Evolutionary conservation across 2,329 filamentous ascomycete genomes (phyloP).

Genomic region (Pestalotiopsis sp.): DNA sequence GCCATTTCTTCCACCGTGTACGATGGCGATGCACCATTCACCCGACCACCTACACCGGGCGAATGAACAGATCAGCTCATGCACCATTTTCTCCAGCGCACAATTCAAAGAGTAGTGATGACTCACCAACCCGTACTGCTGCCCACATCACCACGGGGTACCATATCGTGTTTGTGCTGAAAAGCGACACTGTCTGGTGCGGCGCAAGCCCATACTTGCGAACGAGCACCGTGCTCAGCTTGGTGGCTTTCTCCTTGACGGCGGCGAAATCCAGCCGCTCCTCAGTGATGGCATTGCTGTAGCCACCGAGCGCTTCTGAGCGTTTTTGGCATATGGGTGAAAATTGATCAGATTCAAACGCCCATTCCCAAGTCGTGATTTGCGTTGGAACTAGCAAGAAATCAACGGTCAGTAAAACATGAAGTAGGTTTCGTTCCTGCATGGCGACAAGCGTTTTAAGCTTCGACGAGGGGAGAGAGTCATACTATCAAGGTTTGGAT

Average conservation of each 20-base stretch:
- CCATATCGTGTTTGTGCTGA: slow-evolving; percentile 64
- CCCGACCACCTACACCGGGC: slow-evolving; percentile 40
- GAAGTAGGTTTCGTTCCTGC: background rate
- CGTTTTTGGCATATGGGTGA: slow-evolving; percentile 27
- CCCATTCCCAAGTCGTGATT: slow-evolving; percentile 62
- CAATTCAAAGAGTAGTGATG: no score
- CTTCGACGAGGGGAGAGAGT: background rate
- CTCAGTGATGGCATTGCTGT: slow-evolving; percentile 57
- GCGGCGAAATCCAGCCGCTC: slow-evolving; percentile 56
- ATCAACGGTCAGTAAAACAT: background rate
- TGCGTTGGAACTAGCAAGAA: slow-evolving; percentile 51
- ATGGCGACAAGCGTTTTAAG: background rate
- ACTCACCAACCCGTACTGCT: slow-evolving; percentile 9
- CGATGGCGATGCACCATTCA: slow-evolving; percentile 59
- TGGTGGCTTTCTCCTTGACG: slow-evolving; percentile 54
- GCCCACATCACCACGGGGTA: slow-evolving; percentile 59
- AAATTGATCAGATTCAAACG: slow-evolving; percentile 58
- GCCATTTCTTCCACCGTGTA: slow-evolving; percentile 65
- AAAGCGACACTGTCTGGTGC: slow-evolving; percentile 58
- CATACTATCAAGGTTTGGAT: slow-evolving; percentile 9
- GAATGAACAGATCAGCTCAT: background rate
- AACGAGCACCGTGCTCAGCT: slow-evolving; percentile 59
- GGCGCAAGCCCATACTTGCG: slow-evolving; percentile 54
- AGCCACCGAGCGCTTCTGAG: slow-evolving; percentile 46
- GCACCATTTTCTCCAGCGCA: background rate